phyloP scores from a whole-genome alignment of 2,329 filamentous ascomycete species.

The Mariannaea sp. region DNA sequence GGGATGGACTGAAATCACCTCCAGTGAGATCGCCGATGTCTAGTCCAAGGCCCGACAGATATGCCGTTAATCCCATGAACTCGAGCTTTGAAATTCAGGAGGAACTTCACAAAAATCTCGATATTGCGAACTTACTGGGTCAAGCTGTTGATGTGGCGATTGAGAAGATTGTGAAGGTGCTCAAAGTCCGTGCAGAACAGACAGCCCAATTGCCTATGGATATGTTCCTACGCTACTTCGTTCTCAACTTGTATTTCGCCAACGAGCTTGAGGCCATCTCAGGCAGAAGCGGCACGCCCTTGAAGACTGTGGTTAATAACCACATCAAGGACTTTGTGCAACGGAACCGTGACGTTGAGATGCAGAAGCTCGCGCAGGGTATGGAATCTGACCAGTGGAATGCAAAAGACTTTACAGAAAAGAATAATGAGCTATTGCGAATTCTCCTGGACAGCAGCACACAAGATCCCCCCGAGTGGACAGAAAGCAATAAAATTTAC shows the following conservation, averaged over 20 bases:
- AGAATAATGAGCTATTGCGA: conserved; percentile 63
- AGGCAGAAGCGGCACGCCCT: conserved; percentile 72
- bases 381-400: conserved; percentile 85
- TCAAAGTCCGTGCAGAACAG: conserved; percentile 78
- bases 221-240: conserved; percentile 81
- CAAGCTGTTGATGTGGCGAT: conserved; percentile 82
- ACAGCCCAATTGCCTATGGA: conserved; percentile 69
- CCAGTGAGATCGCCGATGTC: conserved; percentile 57
- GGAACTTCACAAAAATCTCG: conserved; percentile 76
- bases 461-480: conserved; percentile 70
- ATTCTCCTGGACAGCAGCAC: conserved; percentile 73
- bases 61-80: conserved; percentile 29
- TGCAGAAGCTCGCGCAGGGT: conserved; percentile 72
- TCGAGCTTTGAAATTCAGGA: conserved; percentile 63
- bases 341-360: conserved; percentile 71
- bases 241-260: conserved; percentile 79
- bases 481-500: conserved; percentile 64
- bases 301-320: conserved; percentile 79
- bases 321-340: conserved; percentile 84
- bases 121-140: conserved; percentile 76
- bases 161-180: conserved; percentile 74
- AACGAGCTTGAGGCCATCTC: conserved; percentile 87
- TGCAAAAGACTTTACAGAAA: conserved; percentile 73
- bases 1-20: conserved; percentile 52
- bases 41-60: conserved; percentile 52